Evolutionary conservation across 805 yeast species (phyloP).

Genomic region (Ogataea nakhonphanomensis): DNA sequence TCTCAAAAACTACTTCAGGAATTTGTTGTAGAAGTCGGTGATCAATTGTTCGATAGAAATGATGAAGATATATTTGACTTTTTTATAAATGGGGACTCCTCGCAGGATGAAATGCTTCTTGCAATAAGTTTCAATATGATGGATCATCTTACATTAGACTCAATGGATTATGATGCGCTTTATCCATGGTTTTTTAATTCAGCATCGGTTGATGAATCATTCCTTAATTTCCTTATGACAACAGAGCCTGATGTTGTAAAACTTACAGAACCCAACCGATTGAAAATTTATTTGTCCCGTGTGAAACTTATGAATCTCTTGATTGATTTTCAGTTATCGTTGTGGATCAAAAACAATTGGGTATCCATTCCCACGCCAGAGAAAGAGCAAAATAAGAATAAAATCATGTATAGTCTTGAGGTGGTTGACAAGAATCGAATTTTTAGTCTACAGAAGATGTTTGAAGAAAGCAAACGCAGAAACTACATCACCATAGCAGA

Average conservation of each 20-base stretch:
- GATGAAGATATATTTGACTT: constrained; percentile 16
- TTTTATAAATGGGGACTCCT: constrained; percentile 3
- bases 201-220: constrained; percentile 2
- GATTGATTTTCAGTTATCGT: constrained; percentile 15
- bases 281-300: not conserved
- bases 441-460: constrained; percentile 7
- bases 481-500: not conserved
- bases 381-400: not conserved
- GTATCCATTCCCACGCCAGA: not conserved
- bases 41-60: constrained; percentile 3
- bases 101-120: constrained; percentile 11
- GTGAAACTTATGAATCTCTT: constrained; percentile 9
- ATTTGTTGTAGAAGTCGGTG: constrained; percentile 6
- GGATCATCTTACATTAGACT: constrained; percentile 13
- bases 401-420: constrained; percentile 5
- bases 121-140: constrained; percentile 6
- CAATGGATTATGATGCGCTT: constrained; percentile 5
- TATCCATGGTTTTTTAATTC: constrained; percentile 15
- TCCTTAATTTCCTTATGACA: constrained; percentile 8
- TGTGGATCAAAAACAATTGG: constrained; percentile 18
- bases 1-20: constrained; percentile 5
- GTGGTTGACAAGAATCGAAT: constrained; percentile 8
- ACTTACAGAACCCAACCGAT: not conserved
- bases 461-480: constrained; percentile 5
- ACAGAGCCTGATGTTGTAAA: constrained; percentile 10